phyloP scores from a whole-genome alignment of 2,329 filamentous ascomycete genomes.

The Colletotrichum trifolii region DNA sequence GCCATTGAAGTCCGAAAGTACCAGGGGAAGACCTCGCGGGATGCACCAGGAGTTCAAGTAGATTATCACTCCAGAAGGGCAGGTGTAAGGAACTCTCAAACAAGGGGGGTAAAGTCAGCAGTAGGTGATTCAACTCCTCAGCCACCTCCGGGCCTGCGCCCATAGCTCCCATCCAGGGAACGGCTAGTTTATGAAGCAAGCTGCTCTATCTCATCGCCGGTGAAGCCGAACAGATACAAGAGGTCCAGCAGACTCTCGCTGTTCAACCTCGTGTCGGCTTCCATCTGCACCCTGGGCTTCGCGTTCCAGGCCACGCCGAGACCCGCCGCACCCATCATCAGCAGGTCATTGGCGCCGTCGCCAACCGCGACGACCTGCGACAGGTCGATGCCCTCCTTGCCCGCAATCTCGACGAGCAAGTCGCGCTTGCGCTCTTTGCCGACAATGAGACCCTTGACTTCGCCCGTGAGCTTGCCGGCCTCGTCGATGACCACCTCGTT shows the following conservation, averaged over 20 bases:
- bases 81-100: too few species aligned
- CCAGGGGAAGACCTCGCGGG: too few species aligned
- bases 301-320: constrained; percentile 87
- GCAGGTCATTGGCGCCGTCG: constrained; percentile 84
- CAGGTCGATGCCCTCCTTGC: constrained; percentile 72
- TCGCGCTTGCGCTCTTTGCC: constrained; percentile 80
- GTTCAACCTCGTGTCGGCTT: constrained; percentile 79
- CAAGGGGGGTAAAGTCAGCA: too few species aligned
- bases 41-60: too few species aligned
- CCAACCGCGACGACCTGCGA: constrained; percentile 80
- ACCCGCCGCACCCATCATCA: constrained; percentile 82
- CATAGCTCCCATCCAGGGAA: background rate
- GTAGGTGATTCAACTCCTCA: background rate
- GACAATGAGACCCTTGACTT: constrained; percentile 78
- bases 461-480: constrained; percentile 73
- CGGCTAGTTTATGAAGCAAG: constrained; percentile 48
- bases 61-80: too few species aligned
- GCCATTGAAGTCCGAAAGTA: too few species aligned
- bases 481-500: constrained; percentile 81
- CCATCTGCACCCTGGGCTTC: constrained; percentile 83
- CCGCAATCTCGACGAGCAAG: constrained; percentile 76
- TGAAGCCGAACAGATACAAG: constrained; percentile 79
- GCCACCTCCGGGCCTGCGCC: constrained; percentile 5
- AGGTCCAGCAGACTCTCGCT: constrained; percentile 76
- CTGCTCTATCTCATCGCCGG: constrained; percentile 68